Evolutionary conservation across 2,329 filamentous ascomycete genomes (phyloP), one percentile per base, ranked within the genome.

Genomic region (Chlorencoelia australis): DNA sequence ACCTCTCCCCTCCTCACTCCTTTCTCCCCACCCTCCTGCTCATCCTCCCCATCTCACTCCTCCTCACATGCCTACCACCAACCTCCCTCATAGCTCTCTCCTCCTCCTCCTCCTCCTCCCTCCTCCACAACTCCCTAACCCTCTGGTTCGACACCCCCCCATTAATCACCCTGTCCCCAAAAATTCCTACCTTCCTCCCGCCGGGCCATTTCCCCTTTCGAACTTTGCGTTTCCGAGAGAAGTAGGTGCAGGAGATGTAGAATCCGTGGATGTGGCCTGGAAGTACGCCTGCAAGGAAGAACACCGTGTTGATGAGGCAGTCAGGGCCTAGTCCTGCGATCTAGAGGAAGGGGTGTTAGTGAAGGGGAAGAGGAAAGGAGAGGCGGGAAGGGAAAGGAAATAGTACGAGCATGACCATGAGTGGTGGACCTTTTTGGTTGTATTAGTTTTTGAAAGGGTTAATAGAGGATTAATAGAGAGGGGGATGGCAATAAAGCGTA

Each of bases 181-280:
- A 88, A n/a, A 88, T 72, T 18, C 78, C 77, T 0, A 79, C 73
- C 4, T 80, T 80, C 2, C 65, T 68, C 2, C 61, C 55, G 2
- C 65, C 63, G 9, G 69, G 62, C 39, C 67, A 67, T 7, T 66
- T 63, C 3, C 81, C 81, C 16, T 46, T 47, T 13, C 66, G 60
- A 2, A 69, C 67, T 55, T 78, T 49, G 2, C 32, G 68, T 50
- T 83, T 76, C 41, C 80, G 79, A 52, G 82, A 73, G 58, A 80
- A 88, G 63, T 88, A 94, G 38, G 91, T 68, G 57, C 85, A 91
- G 57, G 86, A 75, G 11, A 55, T 39, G 41, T 54, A 55, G 45
- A 54, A 54, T 24, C 41, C 51, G 40, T 55, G 52, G 17, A 55
- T 47, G 29, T 56, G 53, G 11, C 46, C 48, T 2, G 50, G 53